A percentile compares a stretch with the other conserved stretches of the same genome.
Conservation (phyloP, 345 rosid species). For the Lepidium africanum region DNA sequence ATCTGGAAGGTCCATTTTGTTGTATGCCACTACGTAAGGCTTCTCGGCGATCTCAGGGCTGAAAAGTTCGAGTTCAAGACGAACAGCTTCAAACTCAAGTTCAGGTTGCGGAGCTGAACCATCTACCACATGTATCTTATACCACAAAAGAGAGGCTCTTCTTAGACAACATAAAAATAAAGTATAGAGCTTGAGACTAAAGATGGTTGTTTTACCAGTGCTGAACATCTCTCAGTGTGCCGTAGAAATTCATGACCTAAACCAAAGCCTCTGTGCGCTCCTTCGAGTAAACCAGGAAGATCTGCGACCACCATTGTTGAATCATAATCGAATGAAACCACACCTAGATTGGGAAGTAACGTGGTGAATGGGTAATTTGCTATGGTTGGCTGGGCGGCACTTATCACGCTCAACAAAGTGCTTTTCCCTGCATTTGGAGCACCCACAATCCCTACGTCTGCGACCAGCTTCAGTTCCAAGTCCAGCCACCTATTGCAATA, state of each 20-base stretch:
- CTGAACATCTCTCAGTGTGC: conserved; percentile 94
- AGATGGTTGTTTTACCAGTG: conserved; percentile 50
- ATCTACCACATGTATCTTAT: conserved; percentile 84
- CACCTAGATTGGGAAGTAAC: conserved; percentile 91
- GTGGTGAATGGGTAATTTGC: conserved; percentile 94
- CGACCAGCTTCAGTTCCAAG: conserved; percentile 83
- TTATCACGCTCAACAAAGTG: conserved; percentile 74
- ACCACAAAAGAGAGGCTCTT: conserved; percentile 14
- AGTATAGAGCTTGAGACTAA: neutral
- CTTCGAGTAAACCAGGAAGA: conserved; percentile 95
- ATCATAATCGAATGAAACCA: conserved; percentile 85
- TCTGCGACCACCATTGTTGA: conserved; percentile 93
- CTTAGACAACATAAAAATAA: neutral
- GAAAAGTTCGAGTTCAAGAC: conserved; percentile 87
- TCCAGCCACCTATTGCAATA: conserved; percentile 76
- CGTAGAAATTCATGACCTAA: conserved; percentile 87
- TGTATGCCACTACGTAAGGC: conserved; percentile 74
- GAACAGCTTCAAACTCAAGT: conserved; percentile 85
- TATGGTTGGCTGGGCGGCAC: conserved; percentile 82
- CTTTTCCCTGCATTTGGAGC: conserved; percentile 98
- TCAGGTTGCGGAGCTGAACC: conserved; percentile 81
- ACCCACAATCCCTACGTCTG: conserved; percentile 89
- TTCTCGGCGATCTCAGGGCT: conserved; percentile 80
- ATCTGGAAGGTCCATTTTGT: conserved; percentile 92
- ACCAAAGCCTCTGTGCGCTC: conserved; percentile 92